phyloP scores from a whole-genome alignment of 306 rosid genomes.

The Styphnolobium japonicum region DNA sequence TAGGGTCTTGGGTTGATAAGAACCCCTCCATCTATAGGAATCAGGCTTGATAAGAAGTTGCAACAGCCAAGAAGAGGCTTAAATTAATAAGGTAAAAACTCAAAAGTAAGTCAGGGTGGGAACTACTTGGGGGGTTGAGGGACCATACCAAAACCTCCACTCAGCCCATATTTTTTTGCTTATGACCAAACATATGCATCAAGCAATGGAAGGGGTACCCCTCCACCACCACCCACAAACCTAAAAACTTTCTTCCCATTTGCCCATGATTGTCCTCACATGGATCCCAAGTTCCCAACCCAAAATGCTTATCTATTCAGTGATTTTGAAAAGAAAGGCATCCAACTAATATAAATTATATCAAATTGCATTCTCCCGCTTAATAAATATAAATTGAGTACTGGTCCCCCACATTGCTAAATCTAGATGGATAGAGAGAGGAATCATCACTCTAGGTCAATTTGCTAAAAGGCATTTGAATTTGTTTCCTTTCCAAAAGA shows the following conservation, averaged over 20 bases:
- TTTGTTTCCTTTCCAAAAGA: neutral
- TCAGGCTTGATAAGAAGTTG: neutral
- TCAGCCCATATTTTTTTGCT: neutral
- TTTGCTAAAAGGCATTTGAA: conserved; percentile 5
- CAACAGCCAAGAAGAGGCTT: conserved; percentile 10
- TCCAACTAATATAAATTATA: neutral
- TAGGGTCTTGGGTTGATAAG: neutral
- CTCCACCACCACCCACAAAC: neutral
- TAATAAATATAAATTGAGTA: neutral
- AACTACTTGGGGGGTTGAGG: neutral
- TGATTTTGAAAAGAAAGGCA: neutral
- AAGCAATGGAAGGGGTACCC: neutral
- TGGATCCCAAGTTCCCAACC: conserved; percentile 14
- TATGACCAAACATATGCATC: neutral
- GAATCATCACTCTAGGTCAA: neutral
- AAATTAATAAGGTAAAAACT: too few species aligned
- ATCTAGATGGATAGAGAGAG: neutral
- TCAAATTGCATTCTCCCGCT: neutral
- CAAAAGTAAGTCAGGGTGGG: neutral
- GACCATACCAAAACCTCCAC: neutral
- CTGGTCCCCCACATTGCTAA: neutral
- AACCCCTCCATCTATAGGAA: neutral
- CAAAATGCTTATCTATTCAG: neutral
- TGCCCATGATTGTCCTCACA: conserved; percentile 46
- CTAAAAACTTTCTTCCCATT: neutral